Base-by-base conservation (phyloP, 345 rosid species). In the Pistacia atlantica region DNA sequence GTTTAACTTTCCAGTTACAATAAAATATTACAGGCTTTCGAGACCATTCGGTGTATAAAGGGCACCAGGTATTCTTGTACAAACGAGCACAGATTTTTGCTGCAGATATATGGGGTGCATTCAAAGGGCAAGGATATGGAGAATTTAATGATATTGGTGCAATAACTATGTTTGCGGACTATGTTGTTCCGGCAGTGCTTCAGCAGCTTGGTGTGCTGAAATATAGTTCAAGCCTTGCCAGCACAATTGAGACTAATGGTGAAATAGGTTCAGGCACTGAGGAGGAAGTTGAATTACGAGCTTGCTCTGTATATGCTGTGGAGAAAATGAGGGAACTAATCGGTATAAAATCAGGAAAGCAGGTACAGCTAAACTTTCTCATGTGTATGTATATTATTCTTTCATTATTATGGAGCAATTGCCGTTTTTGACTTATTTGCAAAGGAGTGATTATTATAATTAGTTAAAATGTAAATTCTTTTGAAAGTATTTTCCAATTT, bases 1-100 rank as follows among this genome's bases (percentile, higher is more conserved):
- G 20, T 60, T 56, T 65, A 13, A 69, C 77, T 78, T 61, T 79
- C 67, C 28, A 10, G 60, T 35, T 52, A 70, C 62, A 60, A 51
- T 56, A 60, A 64, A 71, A 35, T 69, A 38, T 61, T 68, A 69
- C 38, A 92, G 97, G 97, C 56, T 92, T 92, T 62, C 84, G 89
- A 49, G 97, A 92, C 71, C 97, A 90, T 78, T 87, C 97, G 25
- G 78, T 92, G 67, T 90, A 92, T 80, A 89, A 88, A 82, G 95
- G 95, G 57, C 89, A 69, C 83, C 97, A 90, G 77, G 85, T 92
- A 63, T 92, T 90, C 81, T 84, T 90, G 80, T 92, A 92, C 51
- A 90, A 92, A 84, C 86, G 93, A 78, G 97, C 95, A 76, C 97
- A 92, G 85, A 92, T 90, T 75, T 89, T 90, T 88, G 91, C 85